Percentiles rank a stretch among this genome's conserved stretches.
phyloP scores from a whole-genome alignment of 805 yeast species.

The Saccharomycopsis synnaedendra region DNA sequence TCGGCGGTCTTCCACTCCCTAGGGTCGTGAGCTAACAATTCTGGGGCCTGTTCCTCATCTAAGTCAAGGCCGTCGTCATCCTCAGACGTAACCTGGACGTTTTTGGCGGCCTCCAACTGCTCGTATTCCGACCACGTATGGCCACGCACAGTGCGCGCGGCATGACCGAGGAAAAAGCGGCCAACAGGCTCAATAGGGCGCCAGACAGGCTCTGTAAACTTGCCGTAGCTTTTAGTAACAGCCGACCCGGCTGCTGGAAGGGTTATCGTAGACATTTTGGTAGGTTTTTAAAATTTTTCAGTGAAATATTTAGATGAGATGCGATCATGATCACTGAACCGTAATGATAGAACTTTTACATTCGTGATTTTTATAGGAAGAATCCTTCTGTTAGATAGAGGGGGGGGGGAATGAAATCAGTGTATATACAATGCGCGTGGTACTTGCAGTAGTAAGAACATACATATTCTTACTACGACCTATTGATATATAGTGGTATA shows the following conservation, averaged over 20 bases:
- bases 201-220: constrained; percentile 49
- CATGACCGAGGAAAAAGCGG: constrained; percentile 90
- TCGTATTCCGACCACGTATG: constrained; percentile 99
- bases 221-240: constrained; percentile 37
- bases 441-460: too few species aligned
- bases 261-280: constrained; percentile 27
- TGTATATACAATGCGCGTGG: too few species aligned
- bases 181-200: constrained; percentile 96
- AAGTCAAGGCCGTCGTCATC: constrained; percentile 40
- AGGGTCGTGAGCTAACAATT: constrained; percentile 80
- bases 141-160: constrained; percentile 89
- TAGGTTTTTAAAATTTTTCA: too few species aligned
- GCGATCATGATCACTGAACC: too few species aligned
- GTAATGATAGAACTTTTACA: too few species aligned
- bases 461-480: too few species aligned
- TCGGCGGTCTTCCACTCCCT: constrained; percentile 97
- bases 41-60: constrained; percentile 57
- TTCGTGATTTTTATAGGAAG: too few species aligned
- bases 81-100: constrained; percentile 55
- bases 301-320: too few species aligned
- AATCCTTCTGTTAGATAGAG: too few species aligned
- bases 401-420: too few species aligned
- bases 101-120: constrained; percentile 82
- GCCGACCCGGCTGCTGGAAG: constrained; percentile 46
- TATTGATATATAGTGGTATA: too few species aligned